Conservation (phyloP, 352 stramenopile genomes). For the Phytophthora pseudosyringae region DNA sequence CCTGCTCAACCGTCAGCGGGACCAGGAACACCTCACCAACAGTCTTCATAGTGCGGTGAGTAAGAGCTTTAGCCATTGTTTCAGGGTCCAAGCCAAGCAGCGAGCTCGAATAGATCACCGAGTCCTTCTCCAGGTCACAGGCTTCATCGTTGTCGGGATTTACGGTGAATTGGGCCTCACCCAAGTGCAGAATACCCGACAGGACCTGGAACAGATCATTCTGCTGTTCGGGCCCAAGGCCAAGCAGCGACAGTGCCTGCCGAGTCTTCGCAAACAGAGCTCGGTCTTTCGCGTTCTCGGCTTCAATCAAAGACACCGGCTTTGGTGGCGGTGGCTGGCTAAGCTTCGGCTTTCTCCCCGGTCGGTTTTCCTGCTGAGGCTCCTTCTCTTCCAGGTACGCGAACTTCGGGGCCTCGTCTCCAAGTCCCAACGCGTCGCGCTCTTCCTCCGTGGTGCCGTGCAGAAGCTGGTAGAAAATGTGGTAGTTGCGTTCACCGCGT, state of each 20-base stretch:
- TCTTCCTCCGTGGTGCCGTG: conserved; percentile 50
- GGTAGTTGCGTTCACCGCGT: conserved; percentile 93
- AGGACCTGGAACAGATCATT: conserved; percentile 69
- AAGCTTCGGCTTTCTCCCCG: conserved; percentile 27
- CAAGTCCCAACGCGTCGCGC: conserved; percentile 51
- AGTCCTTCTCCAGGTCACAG: conserved; percentile 44
- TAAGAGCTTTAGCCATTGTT: conserved; percentile 66
- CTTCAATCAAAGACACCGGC: conserved; percentile 36
- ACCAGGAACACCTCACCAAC: conserved; percentile 74
- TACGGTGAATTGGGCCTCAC: conserved; percentile 62
- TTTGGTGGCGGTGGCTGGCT: conserved; percentile 14
- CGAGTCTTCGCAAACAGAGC: conserved; percentile 73
- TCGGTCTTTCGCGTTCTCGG: conserved; percentile 43
- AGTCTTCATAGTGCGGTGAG: conserved; percentile 72
- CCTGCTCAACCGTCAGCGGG: conserved; percentile 70
- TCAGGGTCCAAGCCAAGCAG: conserved; percentile 58
- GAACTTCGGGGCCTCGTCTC: conserved; percentile 40
- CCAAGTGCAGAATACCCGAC: conserved; percentile 84
- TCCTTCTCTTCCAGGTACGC: conserved; percentile 60
- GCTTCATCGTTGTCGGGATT: conserved; percentile 67
- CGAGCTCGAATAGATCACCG: conserved; percentile 47
- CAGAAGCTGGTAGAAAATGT: conserved; percentile 96
- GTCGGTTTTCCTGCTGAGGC: conserved; percentile 26
- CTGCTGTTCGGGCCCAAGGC: conserved; percentile 59
- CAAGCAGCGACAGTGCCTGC: conserved; percentile 63